phyloP scores from a whole-genome alignment of 1,284 basidiomycete genomes.

The Hymenochaete sp. region DNA sequence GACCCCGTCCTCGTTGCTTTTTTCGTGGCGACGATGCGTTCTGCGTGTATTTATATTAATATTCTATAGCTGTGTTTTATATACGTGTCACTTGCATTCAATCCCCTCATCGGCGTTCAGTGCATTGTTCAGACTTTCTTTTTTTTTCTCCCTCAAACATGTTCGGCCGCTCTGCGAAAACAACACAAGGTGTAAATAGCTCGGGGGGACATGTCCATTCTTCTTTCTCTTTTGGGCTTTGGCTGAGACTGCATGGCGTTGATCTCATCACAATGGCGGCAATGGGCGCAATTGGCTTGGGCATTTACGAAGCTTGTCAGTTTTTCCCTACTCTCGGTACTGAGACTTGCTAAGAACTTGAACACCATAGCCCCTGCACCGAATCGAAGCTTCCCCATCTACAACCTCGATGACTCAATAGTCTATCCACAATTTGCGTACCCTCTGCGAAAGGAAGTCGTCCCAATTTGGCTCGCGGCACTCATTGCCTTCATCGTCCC shows the following conservation, averaged over 20 bases:
- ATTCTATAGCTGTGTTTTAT: background rate
- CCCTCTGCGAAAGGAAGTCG: constrained; percentile 41
- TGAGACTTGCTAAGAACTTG: constrained; percentile 7
- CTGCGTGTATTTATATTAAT: background rate
- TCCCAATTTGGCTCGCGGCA: constrained; percentile 45
- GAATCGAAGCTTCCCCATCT: constrained; percentile 32
- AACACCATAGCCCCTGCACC: constrained; percentile 31
- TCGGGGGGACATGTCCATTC: too few relatives aligned
- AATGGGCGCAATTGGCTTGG: constrained; percentile 39
- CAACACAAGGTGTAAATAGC: too few relatives aligned
- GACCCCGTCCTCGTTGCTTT: too few relatives aligned
- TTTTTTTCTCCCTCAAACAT: background rate
- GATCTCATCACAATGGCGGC: constrained; percentile 41
- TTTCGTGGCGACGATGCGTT: background rate
- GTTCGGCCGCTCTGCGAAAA: background rate
- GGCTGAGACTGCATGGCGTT: constrained; percentile 35
- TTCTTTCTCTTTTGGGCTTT: constrained; percentile 28
- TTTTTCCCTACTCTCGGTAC: constrained; percentile 6
- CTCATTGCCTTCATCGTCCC: constrained; percentile 46
- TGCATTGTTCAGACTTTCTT: background rate
- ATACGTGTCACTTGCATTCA: background rate
- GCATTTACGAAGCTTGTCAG: constrained; percentile 39
- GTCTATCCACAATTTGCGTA: constrained; percentile 27
- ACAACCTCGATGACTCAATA: constrained; percentile 24
- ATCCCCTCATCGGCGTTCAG: background rate